These are phyloP conservation scores for Pinus albicaulis DNA, from an alignment of 75 land plant species.

Conservation along the genomic window DNA sequence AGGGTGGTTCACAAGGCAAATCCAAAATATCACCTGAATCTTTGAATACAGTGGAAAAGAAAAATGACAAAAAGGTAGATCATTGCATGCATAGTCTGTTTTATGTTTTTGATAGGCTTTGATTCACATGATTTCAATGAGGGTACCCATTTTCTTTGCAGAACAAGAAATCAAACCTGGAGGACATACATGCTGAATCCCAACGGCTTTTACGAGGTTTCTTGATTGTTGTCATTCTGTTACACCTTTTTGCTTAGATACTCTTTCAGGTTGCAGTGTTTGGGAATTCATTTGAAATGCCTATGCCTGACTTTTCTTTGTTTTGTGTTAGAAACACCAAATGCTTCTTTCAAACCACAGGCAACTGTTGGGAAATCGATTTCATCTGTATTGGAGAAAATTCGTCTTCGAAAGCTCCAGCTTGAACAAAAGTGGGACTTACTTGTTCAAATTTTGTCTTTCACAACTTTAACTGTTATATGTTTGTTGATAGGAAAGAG, in stretches of 20 bases:
- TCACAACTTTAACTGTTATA: neutral
- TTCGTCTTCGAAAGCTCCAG: slow-evolving; percentile 68
- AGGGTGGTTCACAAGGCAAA: slow-evolving; percentile 5
- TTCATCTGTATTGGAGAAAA: slow-evolving; percentile 83
- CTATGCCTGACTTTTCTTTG: neutral
- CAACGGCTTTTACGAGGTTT: slow-evolving; percentile 88
- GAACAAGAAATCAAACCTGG: slow-evolving; percentile 46
- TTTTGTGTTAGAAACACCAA: slow-evolving; percentile 54
- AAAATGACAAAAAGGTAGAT: slow-evolving; percentile 30
- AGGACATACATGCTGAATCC: slow-evolving; percentile 68
- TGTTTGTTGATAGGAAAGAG: neutral
- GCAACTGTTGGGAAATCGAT: slow-evolving; percentile 58
- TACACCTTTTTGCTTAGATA: neutral
- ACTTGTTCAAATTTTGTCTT: neutral
- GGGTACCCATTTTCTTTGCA: slow-evolving; percentile 6
- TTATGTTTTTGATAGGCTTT: neutral
- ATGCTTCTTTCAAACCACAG: slow-evolving; percentile 60
- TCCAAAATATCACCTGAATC: slow-evolving; percentile 7
- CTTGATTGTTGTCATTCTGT: neutral
- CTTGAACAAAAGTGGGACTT: slow-evolving; percentile 32
- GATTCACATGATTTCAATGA: neutral
- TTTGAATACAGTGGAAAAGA: slow-evolving; percentile 4
- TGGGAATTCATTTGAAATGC: neutral
- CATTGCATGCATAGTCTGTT: neutral
- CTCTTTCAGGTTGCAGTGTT: neutral